Base-by-base conservation (phyloP, 23 red algal species). In the Gracilaria domingensis region DNA sequence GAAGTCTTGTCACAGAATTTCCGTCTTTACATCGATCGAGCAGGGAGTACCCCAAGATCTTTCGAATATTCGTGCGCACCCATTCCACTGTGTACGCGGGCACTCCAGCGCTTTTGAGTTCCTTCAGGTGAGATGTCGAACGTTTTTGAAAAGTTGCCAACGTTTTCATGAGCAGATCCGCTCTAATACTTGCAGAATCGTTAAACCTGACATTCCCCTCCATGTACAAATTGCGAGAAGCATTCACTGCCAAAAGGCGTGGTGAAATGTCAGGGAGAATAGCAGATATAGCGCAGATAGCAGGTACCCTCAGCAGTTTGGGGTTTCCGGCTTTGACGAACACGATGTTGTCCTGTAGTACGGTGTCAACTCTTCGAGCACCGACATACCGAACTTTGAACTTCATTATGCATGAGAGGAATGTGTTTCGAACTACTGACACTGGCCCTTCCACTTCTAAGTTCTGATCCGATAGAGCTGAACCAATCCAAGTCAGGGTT, bases 101-200 rank as follows among this genome's bases (percentile, higher is more conserved):
- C 44, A 53, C 48, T 38, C 78, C 78, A 61, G 35, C 36, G 26
- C 8, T 40, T 24, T 56, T 59, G 23, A 82, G 55, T 33, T 23
- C 2, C 23, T 82, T 37, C 35, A 82, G 14, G 48, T 82, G 78
- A 24, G 39, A 25, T 1, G 24, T 44, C 23, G 78, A 82, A 23
- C 33, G 78, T 35, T 56, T 82, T 30, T 82, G 78, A 35, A 82
- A 56, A n/a, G 23, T 37, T 33, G 45, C 78, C 21, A 82, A 40
- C 18, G 48, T 82, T 60, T 82, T 35, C 59, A 62, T 62, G 4
- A 62, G 26, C 23, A 62, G 23, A 4, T 62, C 26, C 26, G 59
- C 12, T 2, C 26, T 30, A 25, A 62, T 26, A 30, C 26, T 30
- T 30, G 24, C 23, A 62, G 24, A 25, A 62, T 62, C 33, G n/a